Evolutionary conservation across 805 yeast species (phyloP), one percentile per base, ranked within the genome.

Genomic region (Torulaspora franciscae): DNA sequence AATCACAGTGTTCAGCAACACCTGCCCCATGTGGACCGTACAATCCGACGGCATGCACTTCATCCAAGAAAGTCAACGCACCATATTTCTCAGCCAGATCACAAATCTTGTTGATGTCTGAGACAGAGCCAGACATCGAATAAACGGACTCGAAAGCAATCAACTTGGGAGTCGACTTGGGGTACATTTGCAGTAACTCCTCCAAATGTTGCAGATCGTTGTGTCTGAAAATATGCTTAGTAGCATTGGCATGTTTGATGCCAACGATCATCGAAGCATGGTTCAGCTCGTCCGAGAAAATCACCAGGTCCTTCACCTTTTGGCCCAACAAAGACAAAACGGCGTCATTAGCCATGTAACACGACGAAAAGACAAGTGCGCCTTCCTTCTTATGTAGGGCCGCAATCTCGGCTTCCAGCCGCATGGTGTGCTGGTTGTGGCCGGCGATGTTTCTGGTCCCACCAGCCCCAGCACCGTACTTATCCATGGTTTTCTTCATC

Each of bases 21-120:
- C 99, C 99, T 27, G 96, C 99, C 63, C 99, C 99, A 59, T 86
- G 96, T 48, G 99, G 98, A 59, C 99, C 99, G 64, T 93, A 93
- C 83, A 93, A 78, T 45, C 99, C 99, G 37, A 93, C 98, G 28
- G 99, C 98, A 62, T 93, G 99, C 30, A 93, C 99, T 69, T 93
- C 99, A 66, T 93, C 99, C 65, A 93, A 74, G 68, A 93, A 93
- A 25, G 99, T 93, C 58, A 93, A 69, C 37, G 98, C 98, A 50
- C 98, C 98, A 65, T 93, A 93, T 69, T 93, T 88, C 43, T 93
- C 96, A 32, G 99, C 99, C 61, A 93, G 75, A 57, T 90, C 96
- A 66, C 97, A 91, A 54, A 93, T 89, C 50, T 77, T 80, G 59
- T 84, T 87, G 58, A 93, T 93, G 41, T 96, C 96, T 30, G 97